Evolutionary conservation across 176 grass and related monocot genomes (phyloP), one percentile per base, ranked within the genome.

Genomic region (Oropetium thomaeum): DNA sequence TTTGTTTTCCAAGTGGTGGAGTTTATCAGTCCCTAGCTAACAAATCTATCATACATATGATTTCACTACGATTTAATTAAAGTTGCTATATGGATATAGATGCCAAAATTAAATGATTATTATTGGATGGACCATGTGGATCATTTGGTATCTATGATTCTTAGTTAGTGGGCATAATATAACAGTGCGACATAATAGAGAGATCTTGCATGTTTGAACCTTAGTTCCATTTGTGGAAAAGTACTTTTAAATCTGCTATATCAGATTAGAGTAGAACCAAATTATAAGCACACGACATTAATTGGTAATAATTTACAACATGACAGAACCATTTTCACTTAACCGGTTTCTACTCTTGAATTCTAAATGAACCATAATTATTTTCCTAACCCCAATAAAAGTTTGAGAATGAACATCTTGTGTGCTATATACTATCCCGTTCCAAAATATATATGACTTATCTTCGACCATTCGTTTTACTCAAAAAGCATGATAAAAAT

Each of bases 161-260:
- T 28, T 72, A 61, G 39, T 19, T 75, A 83, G 32, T 83, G 53
- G 19, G 32, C 40, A 40, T 38, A 29, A 77, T 29, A 25, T 62
- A 61, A 17, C 11, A 29, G 11, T 29, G 42, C 1, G 53, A 77
- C 53, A 60, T 82, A 58, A 69, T 42, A n/a, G 1, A 66, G 15
- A 37, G 22, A 0, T 62, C 28, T 27, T 75, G 39, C 49, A 17
- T n/a, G n/a, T 39, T 58, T 48, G 15, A 47, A 48, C 64, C 69
- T 60, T 59, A 67, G 16, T 69, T 83, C 32, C 64, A 62, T 70
- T 69, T 69, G 27, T 40, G 19, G 41, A 2, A 2, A 70, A 62
- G 17, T 31, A 49, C 65, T 83, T 83, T 70, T 69, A 58, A 52
- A 61, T 43, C 47, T 51, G 4, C 1, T n/a, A 4, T 49, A 10